Conservation (phyloP, 2,329 filamentous ascomycete genomes). For the Ophiostoma ulmi region DNA sequence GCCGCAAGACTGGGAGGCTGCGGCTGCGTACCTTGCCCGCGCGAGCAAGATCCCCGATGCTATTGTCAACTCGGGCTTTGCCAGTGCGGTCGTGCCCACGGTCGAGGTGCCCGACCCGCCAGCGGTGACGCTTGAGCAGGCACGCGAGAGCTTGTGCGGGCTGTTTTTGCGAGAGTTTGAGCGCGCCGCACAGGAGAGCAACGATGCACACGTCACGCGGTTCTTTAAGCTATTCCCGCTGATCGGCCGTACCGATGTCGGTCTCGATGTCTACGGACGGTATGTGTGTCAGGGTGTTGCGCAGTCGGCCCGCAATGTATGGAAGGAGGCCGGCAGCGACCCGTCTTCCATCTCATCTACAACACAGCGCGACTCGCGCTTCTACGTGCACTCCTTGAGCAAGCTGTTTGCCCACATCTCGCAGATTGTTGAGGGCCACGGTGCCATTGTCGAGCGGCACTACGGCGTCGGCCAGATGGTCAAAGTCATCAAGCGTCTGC, state of each 20-base stretch:
- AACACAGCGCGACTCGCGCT: conserved; percentile 65
- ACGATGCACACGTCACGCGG: conserved; percentile 81
- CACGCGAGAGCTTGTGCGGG: conserved; percentile 82
- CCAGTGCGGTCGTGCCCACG: conserved; percentile 86
- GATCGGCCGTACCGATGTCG: conserved; percentile 82
- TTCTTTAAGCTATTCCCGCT: conserved; percentile 98
- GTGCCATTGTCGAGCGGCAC: conserved; percentile 84
- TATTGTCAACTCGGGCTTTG: conserved; percentile 79
- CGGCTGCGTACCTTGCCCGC: conserved; percentile 80
- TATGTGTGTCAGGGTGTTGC: conserved; percentile 97
- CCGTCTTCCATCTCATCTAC: not conserved
- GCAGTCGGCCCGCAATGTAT: conserved; percentile 69
- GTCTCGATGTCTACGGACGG: conserved; percentile 87
- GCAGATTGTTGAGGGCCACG: conserved; percentile 89
- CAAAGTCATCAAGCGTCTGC: conserved; percentile 84
- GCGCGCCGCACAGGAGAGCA: conserved; percentile 78
- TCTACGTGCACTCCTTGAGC: conserved; percentile 86
- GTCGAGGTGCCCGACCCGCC: conserved; percentile 93
- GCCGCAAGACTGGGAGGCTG: conserved; percentile 97
- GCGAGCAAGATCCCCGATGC: conserved; percentile 74
- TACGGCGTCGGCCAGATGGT: conserved; percentile 93
- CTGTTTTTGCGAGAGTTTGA: conserved; percentile 94
- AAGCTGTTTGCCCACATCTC: conserved; percentile 96
- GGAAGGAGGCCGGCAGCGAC: conserved; percentile 51
- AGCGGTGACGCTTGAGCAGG: conserved; percentile 76